Conservation (phyloP, 176 grass and related monocot species). For the Bromus sterilis region DNA sequence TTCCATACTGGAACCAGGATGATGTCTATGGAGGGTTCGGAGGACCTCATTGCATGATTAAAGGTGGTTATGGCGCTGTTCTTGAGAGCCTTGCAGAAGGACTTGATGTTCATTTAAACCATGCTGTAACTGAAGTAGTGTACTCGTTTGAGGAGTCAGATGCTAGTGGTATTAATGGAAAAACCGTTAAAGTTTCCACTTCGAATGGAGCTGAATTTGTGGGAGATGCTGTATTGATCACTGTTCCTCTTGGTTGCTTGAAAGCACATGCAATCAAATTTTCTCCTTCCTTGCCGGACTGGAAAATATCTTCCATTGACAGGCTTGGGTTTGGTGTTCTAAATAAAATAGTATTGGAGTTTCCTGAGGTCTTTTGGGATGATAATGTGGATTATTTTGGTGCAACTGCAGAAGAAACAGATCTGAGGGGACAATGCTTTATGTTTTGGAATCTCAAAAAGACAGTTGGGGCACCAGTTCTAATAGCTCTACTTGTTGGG, state of each 20-base stretch:
- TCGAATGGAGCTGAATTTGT: constrained; percentile 69
- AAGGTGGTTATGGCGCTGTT: constrained; percentile 89
- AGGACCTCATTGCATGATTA: constrained; percentile 98
- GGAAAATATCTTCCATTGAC: constrained; percentile 80
- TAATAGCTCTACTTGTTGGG: constrained; percentile 87
- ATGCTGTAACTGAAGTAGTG: constrained; percentile 63
- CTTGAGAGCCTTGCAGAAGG: constrained; percentile 68
- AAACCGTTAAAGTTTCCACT: constrained; percentile 67
- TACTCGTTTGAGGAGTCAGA: constrained; percentile 37
- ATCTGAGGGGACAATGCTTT: constrained; percentile 87
- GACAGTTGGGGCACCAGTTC: constrained; percentile 77
- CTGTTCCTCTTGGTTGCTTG: constrained; percentile 94
- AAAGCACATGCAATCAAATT: constrained; percentile 86
- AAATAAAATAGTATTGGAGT: constrained; percentile 95
- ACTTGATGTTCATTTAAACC: constrained; percentile 80
- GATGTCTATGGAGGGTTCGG: constrained; percentile 97
- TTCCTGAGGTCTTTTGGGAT: constrained; percentile 93
- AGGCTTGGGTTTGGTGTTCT: constrained; percentile 91
- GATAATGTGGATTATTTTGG: constrained; percentile 98
- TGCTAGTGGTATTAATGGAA: constrained; percentile 16
- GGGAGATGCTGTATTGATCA: constrained; percentile 87
- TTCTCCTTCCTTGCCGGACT: constrained; percentile 82
- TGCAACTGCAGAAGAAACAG: constrained; percentile 85
- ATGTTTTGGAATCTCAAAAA: constrained; percentile 99
- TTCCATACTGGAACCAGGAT: constrained; percentile 99